Base-by-base conservation (phyloP, 257 asterid species). In the Petunia axillaris region DNA sequence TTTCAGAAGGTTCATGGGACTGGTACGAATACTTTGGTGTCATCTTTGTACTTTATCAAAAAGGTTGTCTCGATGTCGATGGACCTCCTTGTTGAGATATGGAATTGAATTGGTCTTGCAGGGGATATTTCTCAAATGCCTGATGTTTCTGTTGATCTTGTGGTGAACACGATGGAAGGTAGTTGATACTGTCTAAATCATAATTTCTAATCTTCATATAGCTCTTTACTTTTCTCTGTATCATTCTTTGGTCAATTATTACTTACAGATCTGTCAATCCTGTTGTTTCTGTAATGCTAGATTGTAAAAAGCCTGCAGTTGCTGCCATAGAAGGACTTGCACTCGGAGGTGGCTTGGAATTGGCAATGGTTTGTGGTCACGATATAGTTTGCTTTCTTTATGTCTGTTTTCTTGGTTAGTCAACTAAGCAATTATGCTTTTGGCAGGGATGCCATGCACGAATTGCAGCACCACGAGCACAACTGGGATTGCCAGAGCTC, bases 241-340 rank as follows among this genome's bases (percentile, higher is more conserved):
- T 48, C 60, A 50, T 73, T 73, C 35, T 48, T 38, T 73, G 5
- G 44, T 73, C 62, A 55, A 73, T 25, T 50, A 13, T 73, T 53
- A 50, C 50, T 50, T 50, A 50, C 62, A 50, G 50, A 50, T 50
- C 60, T 50, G 44, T 73, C 62, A 35, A 48, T 73, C 62, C 46
- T 73, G 62, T 11, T 50, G 39, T 50, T 50, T 71, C 50, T 59
- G 58, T 81, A 48, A 80, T 54, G 81, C 80, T 78, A 96, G 99
- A 94, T 90, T 93, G 84, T 78, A 92, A 89, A 87, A 96, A 96
- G 87, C 99, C 99, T 75, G 86, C 83, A 81, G 97, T 96, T 83
- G 98, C 97, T 86, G 98, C 98, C 48, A 70, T 96, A 52, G 97
- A 88, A 84, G 99, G 98, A 77, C 97, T 93, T 83, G 98, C 98